phyloP scores from a whole-genome alignment of 192 early-diverging fungal species.

The Neocallimastix lanati region DNA sequence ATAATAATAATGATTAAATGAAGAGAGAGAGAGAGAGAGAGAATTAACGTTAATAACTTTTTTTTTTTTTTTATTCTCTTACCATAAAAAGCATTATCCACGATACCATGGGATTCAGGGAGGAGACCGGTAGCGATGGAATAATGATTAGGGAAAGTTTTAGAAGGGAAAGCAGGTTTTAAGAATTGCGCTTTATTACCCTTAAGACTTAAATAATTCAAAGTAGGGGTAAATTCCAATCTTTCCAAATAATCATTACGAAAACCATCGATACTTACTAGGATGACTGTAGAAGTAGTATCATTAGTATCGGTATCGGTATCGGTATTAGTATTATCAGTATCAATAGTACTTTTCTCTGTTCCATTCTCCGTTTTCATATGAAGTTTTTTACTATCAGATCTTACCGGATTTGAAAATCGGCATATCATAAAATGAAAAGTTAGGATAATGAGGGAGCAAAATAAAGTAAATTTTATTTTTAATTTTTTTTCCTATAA shows the following conservation, averaged over 20 bases:
- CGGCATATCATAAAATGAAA: slow-evolving; percentile 5
- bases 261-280: slow-evolving; percentile 76
- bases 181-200: slow-evolving; percentile 39
- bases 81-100: slow-evolving; percentile 30
- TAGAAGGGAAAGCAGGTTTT: slow-evolving; percentile 48
- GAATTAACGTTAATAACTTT: too few relatives aligned
- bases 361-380: too few relatives aligned
- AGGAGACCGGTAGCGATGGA: slow-evolving; percentile 76
- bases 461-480: background rate
- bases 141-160: slow-evolving; percentile 89
- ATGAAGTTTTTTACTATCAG: slow-evolving; percentile 13
- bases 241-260: slow-evolving; percentile 64
- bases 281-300: slow-evolving; percentile 25
- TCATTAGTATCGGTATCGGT: too few relatives aligned
- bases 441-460: background rate
- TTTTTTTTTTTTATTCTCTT: slow-evolving; percentile 62
- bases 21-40: too few relatives aligned
- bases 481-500: background rate
- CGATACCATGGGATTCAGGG: slow-evolving; percentile 80
- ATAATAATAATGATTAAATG: too few relatives aligned
- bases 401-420: slow-evolving; percentile 11
- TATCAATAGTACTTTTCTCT: too few relatives aligned
- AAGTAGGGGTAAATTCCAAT: background rate
- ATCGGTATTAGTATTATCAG: too few relatives aligned
- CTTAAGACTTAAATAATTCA: background rate